phyloP scores from a whole-genome alignment of 1,284 basidiomycete species.

The Kwoniella shivajii region DNA sequence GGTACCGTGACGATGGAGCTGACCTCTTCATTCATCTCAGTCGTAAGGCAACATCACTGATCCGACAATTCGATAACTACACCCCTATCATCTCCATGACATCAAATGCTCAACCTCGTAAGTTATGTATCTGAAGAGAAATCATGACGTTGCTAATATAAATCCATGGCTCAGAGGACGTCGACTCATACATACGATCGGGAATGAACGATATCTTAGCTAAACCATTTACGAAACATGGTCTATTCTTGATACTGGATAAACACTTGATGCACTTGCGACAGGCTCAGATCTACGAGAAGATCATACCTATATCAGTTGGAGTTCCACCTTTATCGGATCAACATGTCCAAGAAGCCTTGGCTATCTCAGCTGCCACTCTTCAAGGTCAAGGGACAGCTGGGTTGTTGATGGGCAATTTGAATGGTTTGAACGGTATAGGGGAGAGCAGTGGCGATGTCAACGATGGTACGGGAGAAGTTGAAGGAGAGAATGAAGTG shows the following conservation, averaged over 20 bases:
- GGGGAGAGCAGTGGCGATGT: background rate
- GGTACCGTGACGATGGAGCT: background rate
- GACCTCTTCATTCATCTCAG: slow-evolving; percentile 15
- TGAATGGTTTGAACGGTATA: slow-evolving; percentile 1
- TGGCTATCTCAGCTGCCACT: slow-evolving; percentile 39
- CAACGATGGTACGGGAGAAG: background rate
- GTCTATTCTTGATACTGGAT: slow-evolving; percentile 88
- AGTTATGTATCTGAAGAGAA: slow-evolving; percentile 15
- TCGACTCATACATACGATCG: slow-evolving; percentile 45
- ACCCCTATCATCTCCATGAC: slow-evolving; percentile 99
- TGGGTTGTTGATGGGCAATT: slow-evolving; percentile 20
- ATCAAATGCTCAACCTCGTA: slow-evolving; percentile 78
- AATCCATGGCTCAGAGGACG: slow-evolving; percentile 43
- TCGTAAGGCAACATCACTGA: slow-evolving; percentile 76
- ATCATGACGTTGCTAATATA: background rate
- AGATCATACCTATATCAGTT: slow-evolving; percentile 65
- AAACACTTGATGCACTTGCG: slow-evolving; percentile 94
- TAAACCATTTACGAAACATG: slow-evolving; percentile 94
- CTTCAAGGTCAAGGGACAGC: slow-evolving; percentile 13
- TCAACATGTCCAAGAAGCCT: slow-evolving; percentile 59
- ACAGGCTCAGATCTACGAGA: slow-evolving; percentile 74
- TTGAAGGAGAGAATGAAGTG: slow-evolving; percentile 4
- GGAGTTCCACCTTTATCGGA: slow-evolving; percentile 72
- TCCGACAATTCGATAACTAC: slow-evolving; percentile 81
- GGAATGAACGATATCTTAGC: slow-evolving; percentile 98